A percentile compares a stretch with the other conserved stretches of the same genome.
These are phyloP conservation scores for Podaxis sp. DNA, from an alignment of 768 basidiomycete species.

Conservation along the genomic window DNA sequence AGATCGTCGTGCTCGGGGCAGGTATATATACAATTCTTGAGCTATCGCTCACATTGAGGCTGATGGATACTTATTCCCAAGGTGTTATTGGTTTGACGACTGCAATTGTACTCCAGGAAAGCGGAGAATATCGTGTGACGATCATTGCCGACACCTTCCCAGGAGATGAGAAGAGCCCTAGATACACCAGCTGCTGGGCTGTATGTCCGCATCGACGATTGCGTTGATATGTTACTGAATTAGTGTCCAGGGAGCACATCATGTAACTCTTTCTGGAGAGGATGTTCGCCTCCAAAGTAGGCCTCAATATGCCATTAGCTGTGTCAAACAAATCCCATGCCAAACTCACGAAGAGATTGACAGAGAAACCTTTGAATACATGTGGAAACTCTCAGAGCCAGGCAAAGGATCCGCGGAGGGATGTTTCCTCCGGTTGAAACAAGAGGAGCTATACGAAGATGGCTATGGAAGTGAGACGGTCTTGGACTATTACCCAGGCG, in stretches of 20 bases:
- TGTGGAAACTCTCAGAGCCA: slow-evolving; percentile 67
- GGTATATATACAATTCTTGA: slow-evolving; percentile 3
- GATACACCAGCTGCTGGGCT: slow-evolving; percentile 80
- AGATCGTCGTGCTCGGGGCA: slow-evolving; percentile 36
- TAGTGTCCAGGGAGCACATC: slow-evolving; percentile 64
- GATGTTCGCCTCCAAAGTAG: slow-evolving; percentile 43
- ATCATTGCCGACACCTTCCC: slow-evolving; percentile 69
- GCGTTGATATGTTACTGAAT: background rate
- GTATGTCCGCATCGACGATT: slow-evolving; percentile 34
- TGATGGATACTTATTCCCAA: slow-evolving; percentile 22
- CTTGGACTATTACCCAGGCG: slow-evolving; percentile 49
- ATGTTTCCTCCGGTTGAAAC: slow-evolving; percentile 59
- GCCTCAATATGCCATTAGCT: background rate
- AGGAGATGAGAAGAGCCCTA: slow-evolving; percentile 59
- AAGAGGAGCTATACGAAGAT: slow-evolving; percentile 54
- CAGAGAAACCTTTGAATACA: slow-evolving; percentile 59
- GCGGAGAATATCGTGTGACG: slow-evolving; percentile 54
- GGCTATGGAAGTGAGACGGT: slow-evolving; percentile 31
- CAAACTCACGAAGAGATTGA: slow-evolving; percentile 49
- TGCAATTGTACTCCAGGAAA: slow-evolving; percentile 62
- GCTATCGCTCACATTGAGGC: background rate
- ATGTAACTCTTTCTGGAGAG: slow-evolving; percentile 55
- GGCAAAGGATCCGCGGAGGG: slow-evolving; percentile 44
- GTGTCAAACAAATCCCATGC: background rate
- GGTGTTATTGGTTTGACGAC: slow-evolving; percentile 77